phyloP scores from a whole-genome alignment of 1,284 basidiomycete species.

The Cryptococcus sp. region DNA sequence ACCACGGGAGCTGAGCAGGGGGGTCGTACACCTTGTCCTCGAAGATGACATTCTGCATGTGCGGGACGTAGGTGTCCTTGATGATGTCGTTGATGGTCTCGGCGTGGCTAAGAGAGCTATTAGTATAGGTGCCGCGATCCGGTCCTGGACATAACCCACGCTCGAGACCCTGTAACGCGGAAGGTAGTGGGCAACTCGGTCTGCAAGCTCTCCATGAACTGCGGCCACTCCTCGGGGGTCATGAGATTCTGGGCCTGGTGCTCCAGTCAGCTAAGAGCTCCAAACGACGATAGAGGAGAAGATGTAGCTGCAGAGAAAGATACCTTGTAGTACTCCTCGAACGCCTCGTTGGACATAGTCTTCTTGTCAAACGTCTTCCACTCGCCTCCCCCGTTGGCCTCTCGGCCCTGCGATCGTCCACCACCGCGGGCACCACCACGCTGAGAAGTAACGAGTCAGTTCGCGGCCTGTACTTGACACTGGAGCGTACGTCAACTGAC shows the following conservation, averaged over 20 bases:
- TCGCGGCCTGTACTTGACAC: background rate
- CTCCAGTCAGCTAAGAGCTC: background rate
- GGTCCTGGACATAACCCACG: conserved; percentile 55
- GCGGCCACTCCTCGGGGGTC: conserved; percentile 67
- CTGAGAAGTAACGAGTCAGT: background rate
- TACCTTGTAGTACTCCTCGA: conserved; percentile 69
- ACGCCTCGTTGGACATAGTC: conserved; percentile 63
- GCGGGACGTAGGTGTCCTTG: conserved; percentile 72
- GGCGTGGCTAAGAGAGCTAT: conserved; percentile 58
- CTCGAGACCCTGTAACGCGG: conserved; percentile 80
- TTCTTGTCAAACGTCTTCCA: conserved; percentile 23
- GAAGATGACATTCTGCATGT: conserved; percentile 68
- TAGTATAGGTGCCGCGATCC: background rate
- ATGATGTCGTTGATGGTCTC: conserved; percentile 69
- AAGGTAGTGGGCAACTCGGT: conserved; percentile 89
- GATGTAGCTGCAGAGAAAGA: conserved; percentile 5
- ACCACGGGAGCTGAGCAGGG: conserved; percentile 86
- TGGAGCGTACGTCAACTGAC: background rate
- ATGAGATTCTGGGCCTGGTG: conserved; percentile 42
- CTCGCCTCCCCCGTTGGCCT: conserved; percentile 4
- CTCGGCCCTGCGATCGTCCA: background rate
- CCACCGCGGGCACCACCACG: background rate
- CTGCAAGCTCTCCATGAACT: conserved; percentile 66
- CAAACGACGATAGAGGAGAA: too few relatives aligned
- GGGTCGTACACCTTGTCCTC: conserved; percentile 65